These are phyloP conservation scores for Salix udensis DNA, from an alignment of 345 rosid genomes.

Conservation along the genomic window DNA sequence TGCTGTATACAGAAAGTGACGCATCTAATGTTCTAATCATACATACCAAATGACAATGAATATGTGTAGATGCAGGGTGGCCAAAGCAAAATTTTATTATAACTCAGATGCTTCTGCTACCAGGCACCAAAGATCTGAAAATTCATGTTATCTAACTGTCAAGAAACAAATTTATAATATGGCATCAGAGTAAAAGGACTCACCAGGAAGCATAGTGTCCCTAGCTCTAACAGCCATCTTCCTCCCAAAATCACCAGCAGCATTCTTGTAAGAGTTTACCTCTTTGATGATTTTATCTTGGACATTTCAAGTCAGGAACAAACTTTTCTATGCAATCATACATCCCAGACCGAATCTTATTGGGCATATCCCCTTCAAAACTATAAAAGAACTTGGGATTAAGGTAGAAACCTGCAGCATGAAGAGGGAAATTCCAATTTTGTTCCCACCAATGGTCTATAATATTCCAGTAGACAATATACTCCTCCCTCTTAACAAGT, in stretches of 20 bases:
- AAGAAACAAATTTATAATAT: neutral
- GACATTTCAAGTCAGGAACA: conserved; percentile 54
- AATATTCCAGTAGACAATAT: conserved; percentile 70
- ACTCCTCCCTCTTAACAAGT: conserved; percentile 57
- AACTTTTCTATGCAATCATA: conserved; percentile 82
- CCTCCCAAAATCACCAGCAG: conserved; percentile 86
- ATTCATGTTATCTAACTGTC: neutral
- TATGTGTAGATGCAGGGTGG: neutral
- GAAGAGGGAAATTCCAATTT: conserved; percentile 65
- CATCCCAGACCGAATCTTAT: conserved; percentile 57
- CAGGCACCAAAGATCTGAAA: neutral
- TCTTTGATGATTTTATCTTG: conserved; percentile 75
- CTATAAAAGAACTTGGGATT: conserved; percentile 87
- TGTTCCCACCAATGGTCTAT: conserved; percentile 82
- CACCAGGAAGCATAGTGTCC: conserved; percentile 79
- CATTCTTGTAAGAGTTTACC: conserved; percentile 63
- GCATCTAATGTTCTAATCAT: neutral
- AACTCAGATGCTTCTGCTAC: neutral
- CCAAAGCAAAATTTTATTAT: neutral
- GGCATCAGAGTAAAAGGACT: conserved; percentile 1
- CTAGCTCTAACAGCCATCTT: conserved; percentile 78
- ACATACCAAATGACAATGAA: neutral
- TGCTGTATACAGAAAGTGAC: neutral
- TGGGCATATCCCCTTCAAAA: conserved; percentile 56
- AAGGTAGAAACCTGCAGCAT: conserved; percentile 84